These are phyloP conservation scores for Pseudogymnoascus sp. DNA, from an alignment of 2,329 filamentous ascomycete species.

Conservation along the genomic window DNA sequence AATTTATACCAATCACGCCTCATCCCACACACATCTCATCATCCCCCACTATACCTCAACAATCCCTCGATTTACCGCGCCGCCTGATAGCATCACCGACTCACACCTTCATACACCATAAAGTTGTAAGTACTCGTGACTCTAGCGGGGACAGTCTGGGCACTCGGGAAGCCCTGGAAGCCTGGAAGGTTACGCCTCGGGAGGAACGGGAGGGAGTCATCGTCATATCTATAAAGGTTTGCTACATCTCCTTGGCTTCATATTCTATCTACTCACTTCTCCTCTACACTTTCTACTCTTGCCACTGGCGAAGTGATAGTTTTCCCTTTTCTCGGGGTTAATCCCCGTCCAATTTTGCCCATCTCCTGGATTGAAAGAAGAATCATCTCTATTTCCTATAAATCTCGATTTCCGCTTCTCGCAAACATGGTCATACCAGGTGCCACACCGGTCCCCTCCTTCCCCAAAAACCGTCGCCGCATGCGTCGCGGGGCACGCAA, in stretches of 20 bases:
- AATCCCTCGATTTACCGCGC: not conserved
- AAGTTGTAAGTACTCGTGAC: not conserved
- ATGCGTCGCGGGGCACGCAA: not conserved
- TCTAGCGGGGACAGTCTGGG: not conserved
- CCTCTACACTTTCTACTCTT: not conserved
- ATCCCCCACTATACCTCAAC: not conserved
- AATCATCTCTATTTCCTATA: not conserved
- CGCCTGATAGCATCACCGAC: conserved; percentile 1
- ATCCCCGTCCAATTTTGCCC: not conserved
- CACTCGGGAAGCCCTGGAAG: not conserved
- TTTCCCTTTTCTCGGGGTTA: not conserved
- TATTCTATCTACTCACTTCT: not conserved
- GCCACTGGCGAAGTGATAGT: not conserved
- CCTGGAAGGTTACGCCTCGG: not conserved
- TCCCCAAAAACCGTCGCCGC: not conserved
- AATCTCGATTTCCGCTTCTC: not conserved
- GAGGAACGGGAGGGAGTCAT: not conserved
- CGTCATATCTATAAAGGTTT: conserved; percentile 2
- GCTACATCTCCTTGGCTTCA: conserved; percentile 1
- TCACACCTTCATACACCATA: conserved; percentile 3
- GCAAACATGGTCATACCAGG: conserved; percentile 2
- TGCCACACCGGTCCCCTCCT: not conserved
- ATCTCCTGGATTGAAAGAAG: not conserved
- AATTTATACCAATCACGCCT: not conserved
- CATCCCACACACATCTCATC: not conserved